These are phyloP conservation scores for Pseudogymnoascus sp. DNA, from an alignment of 2,329 filamentous ascomycete genomes.

Conservation along the genomic window DNA sequence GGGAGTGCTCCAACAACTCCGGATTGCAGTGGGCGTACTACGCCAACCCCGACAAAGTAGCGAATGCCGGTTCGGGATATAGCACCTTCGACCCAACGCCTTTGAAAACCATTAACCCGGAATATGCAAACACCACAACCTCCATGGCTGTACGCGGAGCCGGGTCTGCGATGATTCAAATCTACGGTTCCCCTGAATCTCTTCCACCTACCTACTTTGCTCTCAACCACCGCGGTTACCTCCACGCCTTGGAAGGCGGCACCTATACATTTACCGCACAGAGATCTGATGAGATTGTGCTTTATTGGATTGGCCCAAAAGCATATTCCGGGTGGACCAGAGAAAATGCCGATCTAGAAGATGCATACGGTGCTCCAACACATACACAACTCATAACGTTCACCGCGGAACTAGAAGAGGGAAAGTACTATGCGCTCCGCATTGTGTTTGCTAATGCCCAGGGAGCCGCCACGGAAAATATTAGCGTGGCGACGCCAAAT, in stretches of 20 bases:
- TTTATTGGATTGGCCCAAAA: constrained; percentile 21
- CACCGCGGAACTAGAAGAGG: background rate
- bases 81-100: background rate
- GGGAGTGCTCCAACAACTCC: background rate
- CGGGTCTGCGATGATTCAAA: background rate
- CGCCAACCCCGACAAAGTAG: background rate
- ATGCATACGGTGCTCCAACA: background rate
- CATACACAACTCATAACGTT: background rate
- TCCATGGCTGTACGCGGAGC: background rate
- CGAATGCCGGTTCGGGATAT: background rate
- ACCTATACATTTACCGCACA: constrained; percentile 20
- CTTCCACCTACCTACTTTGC: constrained; percentile 4
- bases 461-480: background rate
- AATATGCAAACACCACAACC: background rate
- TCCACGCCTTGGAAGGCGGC: constrained; percentile 17
- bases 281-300: constrained; percentile 19
- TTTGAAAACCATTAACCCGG: constrained; percentile 1
- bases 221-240: constrained; percentile 18
- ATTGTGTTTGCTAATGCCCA: constrained; percentile 2
- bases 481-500: background rate
- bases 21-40: constrained; percentile 9
- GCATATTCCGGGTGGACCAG: constrained; percentile 20
- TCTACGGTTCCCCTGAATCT: constrained; percentile 1
- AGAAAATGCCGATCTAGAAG: constrained; percentile 12
- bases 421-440: constrained; percentile 3